Percentiles rank a stretch among this genome's conserved stretches.
phyloP scores from a whole-genome alignment of 805 yeast species.

The Wickerhamomyces silvicola region DNA sequence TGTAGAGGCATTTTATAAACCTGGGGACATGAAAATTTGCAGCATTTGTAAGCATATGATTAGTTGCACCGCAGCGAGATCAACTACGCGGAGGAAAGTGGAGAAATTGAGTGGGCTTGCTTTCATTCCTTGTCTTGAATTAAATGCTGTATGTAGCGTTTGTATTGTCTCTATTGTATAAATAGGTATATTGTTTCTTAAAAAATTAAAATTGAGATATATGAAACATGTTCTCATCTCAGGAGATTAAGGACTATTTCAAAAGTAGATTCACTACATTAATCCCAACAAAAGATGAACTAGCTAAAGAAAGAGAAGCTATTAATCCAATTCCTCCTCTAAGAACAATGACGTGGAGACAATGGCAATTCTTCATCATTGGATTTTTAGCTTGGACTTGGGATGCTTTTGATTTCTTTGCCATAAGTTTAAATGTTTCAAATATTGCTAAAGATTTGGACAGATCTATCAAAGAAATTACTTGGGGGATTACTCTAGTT shows the following conservation, averaged over 20 bases:
- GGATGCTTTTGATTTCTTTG: slow-evolving; percentile 62
- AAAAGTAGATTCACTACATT: slow-evolving; percentile 43
- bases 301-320: slow-evolving; percentile 29
- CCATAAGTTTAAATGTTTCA: slow-evolving; percentile 45
- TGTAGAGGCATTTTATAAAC: too few species aligned
- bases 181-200: too few species aligned
- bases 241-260: slow-evolving; percentile 10
- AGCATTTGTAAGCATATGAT: too few species aligned
- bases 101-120: too few species aligned
- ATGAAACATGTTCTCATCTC: too few species aligned
- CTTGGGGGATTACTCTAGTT: slow-evolving; percentile 57
- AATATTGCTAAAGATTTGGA: slow-evolving; percentile 40
- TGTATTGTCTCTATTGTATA: too few species aligned
- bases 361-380: slow-evolving; percentile 47
- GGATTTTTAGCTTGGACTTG: slow-evolving; percentile 59
- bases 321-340: slow-evolving; percentile 63
- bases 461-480: slow-evolving; percentile 40
- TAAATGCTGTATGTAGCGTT: too few species aligned
- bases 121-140: too few species aligned
- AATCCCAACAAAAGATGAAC: slow-evolving; percentile 38
- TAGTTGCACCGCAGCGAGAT: too few species aligned
- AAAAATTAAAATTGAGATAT: too few species aligned
- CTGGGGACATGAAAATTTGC: too few species aligned
- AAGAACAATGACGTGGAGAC: slow-evolving; percentile 37
- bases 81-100: too few species aligned